Evolutionary conservation across 441 rosid species (phyloP).

Genomic region (Corymbia citriodora): DNA sequence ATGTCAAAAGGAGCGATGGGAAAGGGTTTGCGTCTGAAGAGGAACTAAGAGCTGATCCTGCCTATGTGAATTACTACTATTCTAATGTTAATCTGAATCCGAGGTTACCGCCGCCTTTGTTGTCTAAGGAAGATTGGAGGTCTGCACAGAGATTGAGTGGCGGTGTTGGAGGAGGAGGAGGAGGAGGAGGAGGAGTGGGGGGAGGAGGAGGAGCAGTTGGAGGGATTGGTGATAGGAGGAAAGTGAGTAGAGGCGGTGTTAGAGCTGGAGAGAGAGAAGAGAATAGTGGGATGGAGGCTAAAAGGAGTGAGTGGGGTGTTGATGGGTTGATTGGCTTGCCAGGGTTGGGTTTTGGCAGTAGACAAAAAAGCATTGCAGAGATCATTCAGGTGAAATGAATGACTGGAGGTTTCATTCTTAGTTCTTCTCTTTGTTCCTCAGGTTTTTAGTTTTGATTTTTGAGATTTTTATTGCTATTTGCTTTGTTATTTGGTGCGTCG

Average conservation of each 20-base stretch:
- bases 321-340: conserved; percentile 69
- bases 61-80: conserved; percentile 55
- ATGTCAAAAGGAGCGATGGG: conserved; percentile 9
- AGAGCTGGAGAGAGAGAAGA: conserved; percentile 33
- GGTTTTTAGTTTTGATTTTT: not conserved
- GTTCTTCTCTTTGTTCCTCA: not conserved
- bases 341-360: conserved; percentile 48
- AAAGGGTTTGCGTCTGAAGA: conserved; percentile 39
- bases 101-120: conserved; percentile 61
- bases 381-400: conserved; percentile 56
- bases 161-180: conserved; percentile 16
- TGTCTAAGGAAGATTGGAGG: conserved; percentile 73
- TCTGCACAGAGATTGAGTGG: conserved; percentile 46
- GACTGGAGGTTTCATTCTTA: not conserved
- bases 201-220: conserved; percentile 28
- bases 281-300: conserved; percentile 31
- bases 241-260: conserved; percentile 22
- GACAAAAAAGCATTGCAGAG: conserved; percentile 62
- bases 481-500: not conserved
- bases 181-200: conserved; percentile 21
- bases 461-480: not conserved
- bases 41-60: conserved; percentile 61
- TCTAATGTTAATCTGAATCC: conserved; percentile 64
- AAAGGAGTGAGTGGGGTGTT: conserved; percentile 49
- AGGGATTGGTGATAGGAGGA: conserved; percentile 52